Base-by-base conservation (phyloP, 2,329 filamentous ascomycete genomes). In the Hypoxylon sp. region DNA sequence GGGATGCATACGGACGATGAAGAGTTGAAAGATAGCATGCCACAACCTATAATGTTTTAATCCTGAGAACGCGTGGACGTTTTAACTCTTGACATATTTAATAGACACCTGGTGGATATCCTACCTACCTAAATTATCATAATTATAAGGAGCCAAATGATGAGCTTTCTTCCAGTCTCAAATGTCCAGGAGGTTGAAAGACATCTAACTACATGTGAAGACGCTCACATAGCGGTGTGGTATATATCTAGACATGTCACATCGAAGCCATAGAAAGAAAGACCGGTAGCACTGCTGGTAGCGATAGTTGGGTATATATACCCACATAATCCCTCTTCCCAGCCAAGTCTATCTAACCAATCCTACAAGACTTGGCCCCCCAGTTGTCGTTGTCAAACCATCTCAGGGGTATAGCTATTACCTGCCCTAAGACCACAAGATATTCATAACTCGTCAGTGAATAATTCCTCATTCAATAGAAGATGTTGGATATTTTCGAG, bases 21-120 rank as follows among this genome's bases (percentile, higher is more conserved):
- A 3, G 45, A 57, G 21, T 41, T 41, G 5, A 10, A 49, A 38
- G 13, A 55, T 28, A 43, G 25, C 30, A 28, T 55, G 13, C n/a
- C 21, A 50, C 25, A 36, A 56, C 6, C 55, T 14, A 32, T 56
- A 62, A 49, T 41, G 7, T 11, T 41, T 38, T 38, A 36, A 49
- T n/a, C 14, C n/a, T 49, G 14, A 43, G 21, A 19, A 11, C 17
- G 6, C 21, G 4, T 10, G 4, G 6, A 17, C 17, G 17, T 17
- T 19, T 9, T 17, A 5, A 11, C 7, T 43, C 3, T 19, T 11
- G 9, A 21, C 9, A 43, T 43, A 43, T 43, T 19, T 2, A 43
- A 11, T 43, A 7, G 17, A n/a, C 7, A 10, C 9, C 9, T 1
- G 19, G 19, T 21, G 13, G 2, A n/a, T 36, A 36, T 36, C 5